Conservation (phyloP, 2,329 filamentous ascomycete genomes). For the Trichophyton equinum region DNA sequence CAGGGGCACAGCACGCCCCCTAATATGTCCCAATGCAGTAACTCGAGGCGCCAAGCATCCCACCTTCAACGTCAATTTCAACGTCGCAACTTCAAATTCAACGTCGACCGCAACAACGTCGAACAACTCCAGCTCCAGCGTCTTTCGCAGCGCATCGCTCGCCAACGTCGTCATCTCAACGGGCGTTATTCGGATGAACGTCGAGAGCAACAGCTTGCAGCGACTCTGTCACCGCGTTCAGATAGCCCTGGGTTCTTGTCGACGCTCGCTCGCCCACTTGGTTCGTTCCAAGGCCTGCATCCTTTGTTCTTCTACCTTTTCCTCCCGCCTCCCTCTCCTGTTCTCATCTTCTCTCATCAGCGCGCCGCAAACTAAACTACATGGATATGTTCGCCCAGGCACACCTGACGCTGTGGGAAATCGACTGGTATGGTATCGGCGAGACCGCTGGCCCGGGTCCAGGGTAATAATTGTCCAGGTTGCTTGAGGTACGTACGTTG, state of each 20-base stretch:
- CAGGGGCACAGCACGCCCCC: background rate
- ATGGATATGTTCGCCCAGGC: background rate
- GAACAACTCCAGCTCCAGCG: background rate
- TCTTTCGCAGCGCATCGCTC: background rate
- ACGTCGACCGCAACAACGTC: background rate
- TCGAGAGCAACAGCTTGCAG: background rate
- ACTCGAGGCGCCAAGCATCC: background rate
- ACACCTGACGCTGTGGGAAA: background rate
- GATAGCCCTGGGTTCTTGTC: conserved; percentile 5
- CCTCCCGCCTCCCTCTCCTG: background rate
- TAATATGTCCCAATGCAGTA: background rate
- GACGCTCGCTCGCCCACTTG: background rate
- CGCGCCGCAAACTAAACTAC: background rate
- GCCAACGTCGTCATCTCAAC: background rate
- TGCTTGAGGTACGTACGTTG: background rate
- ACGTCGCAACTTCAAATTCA: background rate
- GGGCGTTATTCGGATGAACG: background rate
- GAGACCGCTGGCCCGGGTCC: background rate
- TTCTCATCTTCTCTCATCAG: too few species aligned
- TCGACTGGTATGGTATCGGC: background rate
- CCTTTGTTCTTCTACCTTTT: background rate
- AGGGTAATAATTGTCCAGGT: background rate
- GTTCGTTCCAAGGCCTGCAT: background rate
- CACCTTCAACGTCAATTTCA: background rate
- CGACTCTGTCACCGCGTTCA: background rate